These are phyloP conservation scores for Porpolomopsis calyptriformis DNA, from an alignment of 768 basidiomycete genomes.

Conservation along the genomic window DNA sequence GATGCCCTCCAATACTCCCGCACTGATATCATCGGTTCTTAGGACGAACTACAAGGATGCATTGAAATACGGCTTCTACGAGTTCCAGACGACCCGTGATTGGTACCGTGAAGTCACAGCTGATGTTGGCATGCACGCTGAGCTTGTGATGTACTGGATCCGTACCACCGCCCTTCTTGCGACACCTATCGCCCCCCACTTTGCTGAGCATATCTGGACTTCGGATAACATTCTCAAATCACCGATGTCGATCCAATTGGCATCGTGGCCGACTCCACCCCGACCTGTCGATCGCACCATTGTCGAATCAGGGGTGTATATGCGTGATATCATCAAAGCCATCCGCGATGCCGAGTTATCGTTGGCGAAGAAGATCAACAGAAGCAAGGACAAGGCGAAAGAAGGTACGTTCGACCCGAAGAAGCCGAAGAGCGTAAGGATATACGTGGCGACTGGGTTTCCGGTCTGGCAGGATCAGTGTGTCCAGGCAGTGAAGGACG, in stretches of 20 bases:
- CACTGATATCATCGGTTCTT: not conserved
- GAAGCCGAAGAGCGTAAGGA: conserved; percentile 70
- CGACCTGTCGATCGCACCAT: conserved; percentile 49
- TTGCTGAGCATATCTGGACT: conserved; percentile 84
- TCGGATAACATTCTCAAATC: conserved; percentile 50
- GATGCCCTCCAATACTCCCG: not conserved
- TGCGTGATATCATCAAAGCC: conserved; percentile 83
- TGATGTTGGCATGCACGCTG: conserved; percentile 84
- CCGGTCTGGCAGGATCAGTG: conserved; percentile 90
- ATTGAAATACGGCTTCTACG: conserved; percentile 91
- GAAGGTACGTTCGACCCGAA: conserved; percentile 64
- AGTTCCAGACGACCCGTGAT: conserved; percentile 83
- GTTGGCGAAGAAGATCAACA: conserved; percentile 69
- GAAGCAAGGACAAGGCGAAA: conserved; percentile 57
- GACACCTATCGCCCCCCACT: conserved; percentile 86
- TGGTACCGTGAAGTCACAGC: conserved; percentile 92
- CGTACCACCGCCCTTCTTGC: conserved; percentile 68
- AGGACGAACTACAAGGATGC: conserved; percentile 96
- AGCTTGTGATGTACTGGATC: conserved; percentile 81
- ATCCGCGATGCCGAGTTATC: conserved; percentile 81
- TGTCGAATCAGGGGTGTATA: conserved; percentile 71
- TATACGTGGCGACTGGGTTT: conserved; percentile 87
- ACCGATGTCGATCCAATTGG: conserved; percentile 66
- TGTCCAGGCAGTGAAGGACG: conserved; percentile 62
- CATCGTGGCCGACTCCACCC: conserved; percentile 68